Evolutionary conservation across 192 early-diverging fungal species (phyloP).

Genomic region (Backusella australiensis): DNA sequence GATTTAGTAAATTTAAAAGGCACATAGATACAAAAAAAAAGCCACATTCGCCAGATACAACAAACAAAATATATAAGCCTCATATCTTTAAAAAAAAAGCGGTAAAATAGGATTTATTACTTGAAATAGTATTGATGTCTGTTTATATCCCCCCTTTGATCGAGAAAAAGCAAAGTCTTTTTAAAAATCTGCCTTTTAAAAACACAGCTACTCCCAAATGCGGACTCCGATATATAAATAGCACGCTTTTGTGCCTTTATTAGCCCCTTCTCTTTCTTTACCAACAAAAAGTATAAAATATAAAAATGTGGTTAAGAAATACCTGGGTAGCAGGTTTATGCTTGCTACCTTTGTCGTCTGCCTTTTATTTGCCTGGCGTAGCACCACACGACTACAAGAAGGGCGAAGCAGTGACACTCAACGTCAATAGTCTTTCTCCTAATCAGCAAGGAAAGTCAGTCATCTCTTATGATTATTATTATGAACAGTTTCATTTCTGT

Average conservation of each 20-base stretch:
- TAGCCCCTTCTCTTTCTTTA: neutral
- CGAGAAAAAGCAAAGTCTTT: too few relatives aligned
- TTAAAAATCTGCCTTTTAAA: neutral
- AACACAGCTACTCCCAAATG: neutral
- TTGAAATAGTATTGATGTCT: neutral
- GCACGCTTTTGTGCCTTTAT: neutral
- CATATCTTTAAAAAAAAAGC: too few relatives aligned
- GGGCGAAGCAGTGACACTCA: constrained; percentile 67
- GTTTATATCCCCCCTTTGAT: too few relatives aligned
- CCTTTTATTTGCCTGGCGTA: constrained; percentile 94
- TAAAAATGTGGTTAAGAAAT: constrained; percentile 1
- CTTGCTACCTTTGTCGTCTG: constrained; percentile 25
- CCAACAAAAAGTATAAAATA: neutral
- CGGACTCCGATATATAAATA: neutral
- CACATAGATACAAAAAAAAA: too few relatives aligned
- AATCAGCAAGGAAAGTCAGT: constrained; percentile 66
- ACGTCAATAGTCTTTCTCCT: constrained; percentile 88
- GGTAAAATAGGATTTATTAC: neutral
- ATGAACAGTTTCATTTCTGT: constrained; percentile 86
- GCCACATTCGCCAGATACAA: too few relatives aligned
- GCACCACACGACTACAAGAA: constrained; percentile 82
- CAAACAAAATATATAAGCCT: too few relatives aligned
- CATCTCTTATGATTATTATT: constrained; percentile 88
- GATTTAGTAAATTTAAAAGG: too few relatives aligned
- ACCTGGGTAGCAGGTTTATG: neutral